Evolutionary conservation across 305 asterid species (phyloP), one percentile per base, ranked within the genome.

Genomic region (Plantago coronopus): DNA sequence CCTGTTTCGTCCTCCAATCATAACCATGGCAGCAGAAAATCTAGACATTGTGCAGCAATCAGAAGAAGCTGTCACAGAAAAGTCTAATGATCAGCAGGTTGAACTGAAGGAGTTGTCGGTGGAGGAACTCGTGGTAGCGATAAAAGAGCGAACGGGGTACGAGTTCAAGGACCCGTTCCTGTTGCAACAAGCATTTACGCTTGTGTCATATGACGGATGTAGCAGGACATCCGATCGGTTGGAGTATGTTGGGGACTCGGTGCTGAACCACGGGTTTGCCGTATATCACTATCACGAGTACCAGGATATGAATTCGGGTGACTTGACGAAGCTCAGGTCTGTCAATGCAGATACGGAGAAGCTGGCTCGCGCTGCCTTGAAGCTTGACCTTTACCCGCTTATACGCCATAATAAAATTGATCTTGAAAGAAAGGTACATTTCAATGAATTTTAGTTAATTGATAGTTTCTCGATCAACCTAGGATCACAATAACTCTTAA

Each of bases 311-410:
- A 81, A 87, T 23, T 95, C 97, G 1, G 96, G 97, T 31, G 20
- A 60, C 37, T 76, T 90, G 78, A 72, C 94, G 1, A 88, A 91
- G 46, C 91, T 87, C 64, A 95, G 95, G 63, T 95, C 97, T 54
- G 95, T 96, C 62, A 90, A 90, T 79, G 88, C 87, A 72, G 97
- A 87, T 77, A 87, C 94, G 0, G 94, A 90, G 83, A 90, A 85
- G 77, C 96, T 90, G 71, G 95, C 96, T 10, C 94, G 94, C 38
- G 95, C 74, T 25, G 96, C 97, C 45, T 70, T 90, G 25, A 80
- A 68, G 56, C 87, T 83, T 77, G 72, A 76, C 58, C 79, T 90
- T 53, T 93, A 87, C 61, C 77, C 73, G 63, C 85, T 83, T 63
- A 74, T 87, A 59, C 93, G 74, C 31, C 86, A 27, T 27, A 27